Conservation (phyloP, 2,329 filamentous ascomycete species). For the Cadophora malorum region DNA sequence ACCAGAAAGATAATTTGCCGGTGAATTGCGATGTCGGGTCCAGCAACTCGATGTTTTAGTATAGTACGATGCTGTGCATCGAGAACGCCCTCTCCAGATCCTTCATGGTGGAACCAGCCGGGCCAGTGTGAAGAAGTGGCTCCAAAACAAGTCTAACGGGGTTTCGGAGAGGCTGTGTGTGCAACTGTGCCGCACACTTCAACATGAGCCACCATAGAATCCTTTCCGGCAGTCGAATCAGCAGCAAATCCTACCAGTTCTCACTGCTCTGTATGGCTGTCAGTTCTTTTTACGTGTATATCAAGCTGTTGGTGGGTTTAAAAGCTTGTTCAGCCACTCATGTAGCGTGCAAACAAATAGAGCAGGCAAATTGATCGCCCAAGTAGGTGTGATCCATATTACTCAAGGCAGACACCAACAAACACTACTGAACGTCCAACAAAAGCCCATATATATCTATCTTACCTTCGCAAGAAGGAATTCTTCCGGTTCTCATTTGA, state of each 20-base stretch:
- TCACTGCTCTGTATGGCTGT: constrained; percentile 5
- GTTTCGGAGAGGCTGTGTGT: constrained; percentile 5
- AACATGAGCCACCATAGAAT: constrained; percentile 1
- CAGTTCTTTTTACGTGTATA: not conserved
- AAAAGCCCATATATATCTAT: not conserved
- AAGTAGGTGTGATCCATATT: not conserved
- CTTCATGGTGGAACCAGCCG: not conserved
- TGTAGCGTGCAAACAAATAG: not conserved
- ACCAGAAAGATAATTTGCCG: no score
- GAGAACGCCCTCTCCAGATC: not conserved
- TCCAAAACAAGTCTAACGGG: not conserved
- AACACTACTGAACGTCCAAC: not conserved
- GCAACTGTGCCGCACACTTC: constrained; percentile 15
- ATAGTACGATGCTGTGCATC: not conserved
- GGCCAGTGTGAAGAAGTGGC: not conserved
- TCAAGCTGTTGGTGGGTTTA: not conserved
- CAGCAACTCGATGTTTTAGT: not conserved
- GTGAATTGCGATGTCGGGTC: not conserved
- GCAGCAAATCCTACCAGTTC: constrained; percentile 1
- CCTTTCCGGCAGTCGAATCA: not conserved
- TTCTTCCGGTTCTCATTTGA: not conserved
- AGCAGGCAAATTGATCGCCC: not conserved
- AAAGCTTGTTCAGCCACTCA: constrained; percentile 2
- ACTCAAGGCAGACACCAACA: constrained; percentile 3
- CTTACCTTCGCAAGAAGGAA: not conserved